Evolutionary conservation across 2,329 filamentous ascomycete species (phyloP).

Genomic region (Fusarium caatingaense): DNA sequence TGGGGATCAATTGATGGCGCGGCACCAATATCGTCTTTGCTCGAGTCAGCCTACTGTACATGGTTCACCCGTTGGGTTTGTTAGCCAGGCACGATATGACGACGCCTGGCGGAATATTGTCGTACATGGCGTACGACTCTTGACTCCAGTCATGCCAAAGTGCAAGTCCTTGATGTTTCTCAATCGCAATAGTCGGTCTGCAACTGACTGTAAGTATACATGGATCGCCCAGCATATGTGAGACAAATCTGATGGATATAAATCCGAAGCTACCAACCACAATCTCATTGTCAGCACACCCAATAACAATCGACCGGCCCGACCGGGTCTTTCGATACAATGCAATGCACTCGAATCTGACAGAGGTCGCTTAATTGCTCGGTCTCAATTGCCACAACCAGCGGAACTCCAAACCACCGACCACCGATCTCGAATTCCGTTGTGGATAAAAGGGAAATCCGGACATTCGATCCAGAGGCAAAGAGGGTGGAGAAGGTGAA

Average conservation of each 20-base stretch:
- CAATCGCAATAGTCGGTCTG: not conserved
- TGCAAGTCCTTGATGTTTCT: not conserved
- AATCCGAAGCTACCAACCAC: conserved; percentile 11
- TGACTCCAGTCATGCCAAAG: not conserved
- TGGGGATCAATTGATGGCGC: conserved; percentile 6
- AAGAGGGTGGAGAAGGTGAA: conserved; percentile 30
- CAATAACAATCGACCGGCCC: not conserved
- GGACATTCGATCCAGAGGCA: conserved; percentile 12
- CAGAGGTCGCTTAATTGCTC: conserved; percentile 12
- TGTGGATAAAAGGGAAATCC: conserved; percentile 12
- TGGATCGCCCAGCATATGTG: not conserved
- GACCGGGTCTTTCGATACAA: conserved; percentile 15
- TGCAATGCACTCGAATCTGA: conserved; percentile 1
- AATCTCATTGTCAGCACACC: not conserved
- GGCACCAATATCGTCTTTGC: conserved; percentile 15
- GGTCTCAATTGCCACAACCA: conserved; percentile 10
- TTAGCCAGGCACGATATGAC: conserved; percentile 33
- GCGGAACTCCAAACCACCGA: conserved; percentile 24
- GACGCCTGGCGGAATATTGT: conserved; percentile 15
- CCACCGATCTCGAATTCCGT: conserved; percentile 23
- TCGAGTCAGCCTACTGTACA: conserved; percentile 31
- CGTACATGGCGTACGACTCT: conserved; percentile 15
- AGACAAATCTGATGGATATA: not conserved
- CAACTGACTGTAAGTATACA: not conserved
- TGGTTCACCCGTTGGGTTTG: conserved; percentile 1